A percentile compares a stretch with the other conserved stretches of the same genome.
Evolutionary conservation across 2,329 filamentous ascomycete genomes (phyloP).

Genomic region (Fusarium pseudocircinatum): DNA sequence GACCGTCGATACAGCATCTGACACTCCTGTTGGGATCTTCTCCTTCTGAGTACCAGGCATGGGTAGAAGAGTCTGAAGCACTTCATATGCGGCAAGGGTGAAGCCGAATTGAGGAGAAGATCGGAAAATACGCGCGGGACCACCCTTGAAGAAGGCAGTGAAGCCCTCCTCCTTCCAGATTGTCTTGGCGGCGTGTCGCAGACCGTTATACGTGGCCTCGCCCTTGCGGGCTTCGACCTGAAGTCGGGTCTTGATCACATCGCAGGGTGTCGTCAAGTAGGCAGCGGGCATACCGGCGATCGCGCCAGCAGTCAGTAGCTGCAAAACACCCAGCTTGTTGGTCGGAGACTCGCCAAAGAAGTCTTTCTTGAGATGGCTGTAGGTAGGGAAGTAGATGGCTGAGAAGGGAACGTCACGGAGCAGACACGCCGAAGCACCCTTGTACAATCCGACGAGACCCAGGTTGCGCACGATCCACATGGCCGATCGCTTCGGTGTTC

Average conservation of each 20-base stretch:
- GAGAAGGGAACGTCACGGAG: slow-evolving; percentile 98
- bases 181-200: slow-evolving; percentile 85
- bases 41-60: slow-evolving; percentile 70
- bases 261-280: slow-evolving; percentile 96
- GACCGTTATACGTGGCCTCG: slow-evolving; percentile 85
- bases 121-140: slow-evolving; percentile 91
- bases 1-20: slow-evolving; percentile 67
- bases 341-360: slow-evolving; percentile 88
- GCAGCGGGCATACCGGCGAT: slow-evolving; percentile 92
- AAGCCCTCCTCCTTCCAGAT: slow-evolving; percentile 93
- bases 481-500: slow-evolving; percentile 85
- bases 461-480: slow-evolving; percentile 98
- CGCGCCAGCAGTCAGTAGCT: slow-evolving; percentile 92
- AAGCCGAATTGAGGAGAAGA: slow-evolving; percentile 98
- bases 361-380: slow-evolving; percentile 93
- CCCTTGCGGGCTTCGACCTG: slow-evolving; percentile 98
- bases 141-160: slow-evolving; percentile 98
- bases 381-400: slow-evolving; percentile 98
- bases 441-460: slow-evolving; percentile 94
- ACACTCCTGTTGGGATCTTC: slow-evolving; percentile 65
- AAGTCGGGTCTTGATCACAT: slow-evolving; percentile 98
- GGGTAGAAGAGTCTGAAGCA: slow-evolving; percentile 83
- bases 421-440: slow-evolving; percentile 93
- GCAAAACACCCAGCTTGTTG: slow-evolving; percentile 88
- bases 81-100: slow-evolving; percentile 93